A percentile compares a stretch with the other conserved stretches of the same genome.
Evolutionary conservation across 257 asterid species (phyloP).

Genomic region (Solanum phureja): DNA sequence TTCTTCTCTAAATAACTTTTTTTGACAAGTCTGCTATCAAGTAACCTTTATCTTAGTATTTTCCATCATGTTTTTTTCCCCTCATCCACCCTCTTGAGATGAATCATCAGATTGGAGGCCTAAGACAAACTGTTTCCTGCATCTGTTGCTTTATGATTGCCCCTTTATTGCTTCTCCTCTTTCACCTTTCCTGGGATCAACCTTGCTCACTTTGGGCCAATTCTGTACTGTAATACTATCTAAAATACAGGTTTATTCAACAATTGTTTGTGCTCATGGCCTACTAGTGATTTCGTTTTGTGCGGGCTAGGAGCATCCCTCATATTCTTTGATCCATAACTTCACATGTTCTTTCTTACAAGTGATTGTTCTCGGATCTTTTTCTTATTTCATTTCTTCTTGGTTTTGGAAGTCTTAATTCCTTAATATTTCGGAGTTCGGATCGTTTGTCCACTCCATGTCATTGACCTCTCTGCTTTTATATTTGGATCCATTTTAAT

Average conservation of each 20-base stretch:
- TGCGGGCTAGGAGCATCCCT: neutral
- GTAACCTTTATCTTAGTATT: neutral
- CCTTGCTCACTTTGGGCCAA: neutral
- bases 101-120: neutral
- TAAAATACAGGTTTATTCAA: neutral
- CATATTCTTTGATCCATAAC: neutral
- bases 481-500: neutral
- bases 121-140: neutral
- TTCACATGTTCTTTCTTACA: neutral
- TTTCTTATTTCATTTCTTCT: neutral
- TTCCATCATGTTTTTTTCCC: neutral
- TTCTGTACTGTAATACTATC: neutral
- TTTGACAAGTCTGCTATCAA: neutral
- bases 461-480: neutral
- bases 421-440: neutral
- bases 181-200: neutral
- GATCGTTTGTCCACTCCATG: neutral
- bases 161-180: neutral
- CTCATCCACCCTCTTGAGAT: neutral
- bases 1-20: neutral
- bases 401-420: neutral
- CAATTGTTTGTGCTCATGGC: neutral
- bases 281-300: neutral
- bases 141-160: neutral
- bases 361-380: neutral